Base-by-base conservation (phyloP, 1,284 basidiomycete genomes). In the Ustilago tritici region DNA sequence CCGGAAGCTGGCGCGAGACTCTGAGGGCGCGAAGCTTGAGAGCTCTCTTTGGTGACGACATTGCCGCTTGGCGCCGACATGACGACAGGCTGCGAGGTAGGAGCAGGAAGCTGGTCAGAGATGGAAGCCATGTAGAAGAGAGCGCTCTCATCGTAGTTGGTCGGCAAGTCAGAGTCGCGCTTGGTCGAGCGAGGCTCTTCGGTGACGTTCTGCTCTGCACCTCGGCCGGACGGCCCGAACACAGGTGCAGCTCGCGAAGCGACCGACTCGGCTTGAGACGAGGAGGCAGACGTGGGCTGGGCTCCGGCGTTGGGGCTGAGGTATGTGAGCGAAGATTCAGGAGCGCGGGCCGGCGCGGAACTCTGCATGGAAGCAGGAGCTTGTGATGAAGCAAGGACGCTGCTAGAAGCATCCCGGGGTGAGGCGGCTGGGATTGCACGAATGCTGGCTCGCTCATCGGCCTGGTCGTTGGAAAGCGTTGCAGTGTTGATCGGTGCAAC, bases 51-150 rank as follows among this genome's bases (percentile, higher is more conserved):
- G 49, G 63, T 63, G 34, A 70, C 66, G 15, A 61, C 61, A 34
- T 36, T 56, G 55, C 66, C 66, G 49, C 56, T 47, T 9, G 72
- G 56, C 8, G 62, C 72, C n/a, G 62, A 40, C 71, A 69, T 65
- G 36, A 70, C 72, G 58, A 61, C 61, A 41, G 70, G 65, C 54
- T 69, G 63, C 4, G 69, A 54, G 17, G 60, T n/a, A 14, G 65
- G 3, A 35, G 80, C 74, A 4, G 82, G 82, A 43, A 82, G 80
- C 73, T 78, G 77, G 31, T 83, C 82, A 5, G 78, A 79, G 61
- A 83, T 82, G 34, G 78, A 78, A 12, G 69, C 69, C 68, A 83
- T 82, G 71, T 76, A 83, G 69, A 78, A 83, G 28, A 83, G 72
- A 7, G 82, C 82, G 15, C 81, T 79, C 56, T 83, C 82, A 65